Evolutionary conservation across 352 stramenopile genomes (phyloP).

Genomic region (Phytophthora meadii): DNA sequence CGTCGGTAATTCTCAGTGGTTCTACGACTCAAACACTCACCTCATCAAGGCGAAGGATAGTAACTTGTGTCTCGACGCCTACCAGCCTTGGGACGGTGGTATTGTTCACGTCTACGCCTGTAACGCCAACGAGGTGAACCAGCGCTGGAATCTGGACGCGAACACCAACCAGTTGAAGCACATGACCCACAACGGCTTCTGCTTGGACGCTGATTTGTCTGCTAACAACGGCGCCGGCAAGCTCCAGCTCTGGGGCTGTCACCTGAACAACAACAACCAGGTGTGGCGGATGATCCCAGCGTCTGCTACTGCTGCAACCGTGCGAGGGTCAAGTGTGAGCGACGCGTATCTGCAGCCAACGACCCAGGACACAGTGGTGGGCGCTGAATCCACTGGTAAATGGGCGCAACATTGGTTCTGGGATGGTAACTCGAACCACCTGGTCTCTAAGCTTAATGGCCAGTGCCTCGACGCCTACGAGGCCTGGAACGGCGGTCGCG

Average conservation of each 20-base stretch:
- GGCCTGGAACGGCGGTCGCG: conserved; percentile 50
- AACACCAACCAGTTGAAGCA: conserved; percentile 54
- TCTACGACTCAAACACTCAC: conserved; percentile 48
- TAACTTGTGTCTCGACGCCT: conserved; percentile 66
- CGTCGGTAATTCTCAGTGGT: conserved; percentile 43
- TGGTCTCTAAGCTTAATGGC: conserved; percentile 54
- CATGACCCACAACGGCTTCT: conserved; percentile 57
- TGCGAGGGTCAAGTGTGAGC: conserved; percentile 34
- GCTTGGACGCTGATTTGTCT: conserved; percentile 56
- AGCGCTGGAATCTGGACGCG: conserved; percentile 49
- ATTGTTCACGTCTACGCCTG: conserved; percentile 53
- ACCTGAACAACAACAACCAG: conserved; percentile 70
- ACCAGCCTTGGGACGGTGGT: conserved; percentile 62
- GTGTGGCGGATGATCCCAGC: conserved; percentile 48
- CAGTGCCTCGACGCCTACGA: conserved; percentile 74
- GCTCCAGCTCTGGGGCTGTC: conserved; percentile 55
- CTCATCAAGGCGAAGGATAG: conserved; percentile 52
- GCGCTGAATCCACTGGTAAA: conserved; percentile 15
- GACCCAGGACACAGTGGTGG: conserved; percentile 40
- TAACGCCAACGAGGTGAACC: conserved; percentile 48
- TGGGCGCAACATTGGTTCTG: conserved; percentile 57
- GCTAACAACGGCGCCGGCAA: conserved; percentile 40
- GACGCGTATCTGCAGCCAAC: conserved; percentile 44
- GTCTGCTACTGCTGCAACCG: conserved; percentile 37
- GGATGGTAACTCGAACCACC: conserved; percentile 45